Evolutionary conservation across 2,329 filamentous ascomycete genomes (phyloP), one percentile per base, ranked within the genome.

Genomic region (Fusarium brachygibbosum): DNA sequence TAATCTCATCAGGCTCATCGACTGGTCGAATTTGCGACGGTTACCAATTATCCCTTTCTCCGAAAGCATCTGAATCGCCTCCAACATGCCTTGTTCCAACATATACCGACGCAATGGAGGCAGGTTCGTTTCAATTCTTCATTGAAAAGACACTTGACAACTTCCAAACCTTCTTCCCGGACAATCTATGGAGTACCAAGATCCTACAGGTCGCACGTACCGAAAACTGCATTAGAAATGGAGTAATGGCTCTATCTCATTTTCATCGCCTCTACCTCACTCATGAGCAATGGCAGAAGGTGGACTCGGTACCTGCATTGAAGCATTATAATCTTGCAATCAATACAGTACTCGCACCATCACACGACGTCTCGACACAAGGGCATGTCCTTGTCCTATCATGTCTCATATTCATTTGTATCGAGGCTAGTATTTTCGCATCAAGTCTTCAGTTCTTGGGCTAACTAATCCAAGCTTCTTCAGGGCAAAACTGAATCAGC

Each of bases 271-370:
- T 52, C 1, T 69, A 69, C 19, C 42, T 69, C 2, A 34, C 23
- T 0, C 38, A 66, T 35, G 38, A 45, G 10, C 56, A 66, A 29
- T 32, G 59, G 28, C 12, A n/a, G 7, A 44, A 29, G 0, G 6
- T 55, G 2, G 66, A 66, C 3, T 48, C 61, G 9, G 31, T 31
- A 3, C 28, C 53, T 2, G 66, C 61, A 0, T 3, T 69, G 1
- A 69, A 41, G 2, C 56, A 69, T 14, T 66, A 69, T 11, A 69
- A 69, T 3, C 31, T 69, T 13, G 66, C 66, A 12, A 69, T 69
- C 1, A 54, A n/a, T 11, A 34, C 59, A 3, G 21, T 69, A 10
- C 35, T 66, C 1, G 1, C 6, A 3, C 44, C 40, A 1, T 32
- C 41, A 1, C 28, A 41, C 3, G 6, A 31, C 1, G 7, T 6